Conservation (phyloP, 208 protist species). For the Acanthamoeba castellanii region DNA sequence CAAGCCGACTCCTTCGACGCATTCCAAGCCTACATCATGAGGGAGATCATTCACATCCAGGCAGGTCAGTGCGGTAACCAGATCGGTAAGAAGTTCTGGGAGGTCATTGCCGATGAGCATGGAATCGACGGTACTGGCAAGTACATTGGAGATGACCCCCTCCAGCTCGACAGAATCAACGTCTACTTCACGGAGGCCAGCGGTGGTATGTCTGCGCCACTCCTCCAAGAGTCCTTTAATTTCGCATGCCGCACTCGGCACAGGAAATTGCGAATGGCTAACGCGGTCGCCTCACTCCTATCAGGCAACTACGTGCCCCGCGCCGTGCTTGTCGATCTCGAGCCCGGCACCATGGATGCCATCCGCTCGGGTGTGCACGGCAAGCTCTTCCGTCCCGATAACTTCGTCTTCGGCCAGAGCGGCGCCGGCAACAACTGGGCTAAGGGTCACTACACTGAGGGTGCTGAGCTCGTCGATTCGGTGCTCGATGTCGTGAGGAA, state of each 20-base stretch:
- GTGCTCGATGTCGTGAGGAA: conserved; percentile 98
- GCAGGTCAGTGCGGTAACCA: conserved; percentile 98
- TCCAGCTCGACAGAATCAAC: conserved; percentile 99
- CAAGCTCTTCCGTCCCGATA: conserved; percentile 97
- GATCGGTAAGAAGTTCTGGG: conserved; percentile 94
- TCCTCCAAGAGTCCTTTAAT: too few species aligned
- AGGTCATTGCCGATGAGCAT: conserved; percentile 90
- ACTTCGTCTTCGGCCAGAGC: conserved; percentile 96
- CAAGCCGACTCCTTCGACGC: too few species aligned
- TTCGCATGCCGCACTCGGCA: too few species aligned
- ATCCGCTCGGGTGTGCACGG: too few species aligned
- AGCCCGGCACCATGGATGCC: conserved; percentile 96
- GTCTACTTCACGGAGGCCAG: conserved; percentile 99
- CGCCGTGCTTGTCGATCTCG: conserved; percentile 96
- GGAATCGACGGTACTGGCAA: conserved; percentile 80
- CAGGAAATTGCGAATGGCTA: too few species aligned
- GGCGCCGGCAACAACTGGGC: conserved; percentile 99
- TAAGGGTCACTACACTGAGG: conserved; percentile 99
- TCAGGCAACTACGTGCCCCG: conserved; percentile 96
- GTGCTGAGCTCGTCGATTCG: conserved; percentile 97
- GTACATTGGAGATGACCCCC: too few species aligned
- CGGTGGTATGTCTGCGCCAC: neutral
- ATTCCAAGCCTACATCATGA: too few species aligned
- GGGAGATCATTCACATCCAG: conserved; percentile 97
- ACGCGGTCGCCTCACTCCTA: too few species aligned